Evolutionary conservation across 108 stramenopile species (phyloP).

Genomic region (Aurantiochytrium sp.): DNA sequence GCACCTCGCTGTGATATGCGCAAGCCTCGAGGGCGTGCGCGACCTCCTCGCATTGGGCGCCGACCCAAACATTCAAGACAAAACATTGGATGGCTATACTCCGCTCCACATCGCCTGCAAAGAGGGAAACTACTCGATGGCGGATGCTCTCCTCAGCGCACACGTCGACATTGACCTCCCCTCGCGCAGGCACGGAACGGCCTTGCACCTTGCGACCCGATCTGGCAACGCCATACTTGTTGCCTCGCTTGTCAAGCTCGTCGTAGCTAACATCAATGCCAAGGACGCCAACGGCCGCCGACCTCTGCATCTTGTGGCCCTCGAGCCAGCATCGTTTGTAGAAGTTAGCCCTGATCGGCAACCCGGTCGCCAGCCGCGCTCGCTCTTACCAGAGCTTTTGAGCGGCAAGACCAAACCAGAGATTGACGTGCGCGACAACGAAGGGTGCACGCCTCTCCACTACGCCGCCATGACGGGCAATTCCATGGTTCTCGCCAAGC

Average conservation of each 20-base stretch:
- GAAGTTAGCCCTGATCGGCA: not conserved
- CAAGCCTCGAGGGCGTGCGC: not conserved
- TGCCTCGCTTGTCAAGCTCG: not conserved
- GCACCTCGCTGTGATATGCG: not conserved
- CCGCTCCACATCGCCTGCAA: not conserved
- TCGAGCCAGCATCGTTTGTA: not conserved
- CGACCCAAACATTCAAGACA: not conserved
- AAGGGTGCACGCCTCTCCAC: not conserved
- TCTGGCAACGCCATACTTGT: not conserved
- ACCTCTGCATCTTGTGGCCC: not conserved
- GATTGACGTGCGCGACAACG: not conserved
- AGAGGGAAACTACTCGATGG: not conserved
- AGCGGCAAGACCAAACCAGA: not conserved
- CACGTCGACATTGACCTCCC: not conserved
- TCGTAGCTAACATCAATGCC: not conserved
- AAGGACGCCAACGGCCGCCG: not conserved
- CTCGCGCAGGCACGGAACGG: not conserved
- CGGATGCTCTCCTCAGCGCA: not conserved
- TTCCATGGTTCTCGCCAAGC: not conserved
- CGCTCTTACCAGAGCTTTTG: not conserved
- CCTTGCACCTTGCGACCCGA: not conserved
- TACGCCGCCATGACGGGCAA: not conserved
- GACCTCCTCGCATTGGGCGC: not conserved
- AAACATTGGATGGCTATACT: not conserved
- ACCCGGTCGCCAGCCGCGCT: not conserved